A percentile compares a stretch with the other conserved stretches of the same genome.
Evolutionary conservation across 1,284 basidiomycete genomes (phyloP).

Genomic region (Fomitopsis palustris): DNA sequence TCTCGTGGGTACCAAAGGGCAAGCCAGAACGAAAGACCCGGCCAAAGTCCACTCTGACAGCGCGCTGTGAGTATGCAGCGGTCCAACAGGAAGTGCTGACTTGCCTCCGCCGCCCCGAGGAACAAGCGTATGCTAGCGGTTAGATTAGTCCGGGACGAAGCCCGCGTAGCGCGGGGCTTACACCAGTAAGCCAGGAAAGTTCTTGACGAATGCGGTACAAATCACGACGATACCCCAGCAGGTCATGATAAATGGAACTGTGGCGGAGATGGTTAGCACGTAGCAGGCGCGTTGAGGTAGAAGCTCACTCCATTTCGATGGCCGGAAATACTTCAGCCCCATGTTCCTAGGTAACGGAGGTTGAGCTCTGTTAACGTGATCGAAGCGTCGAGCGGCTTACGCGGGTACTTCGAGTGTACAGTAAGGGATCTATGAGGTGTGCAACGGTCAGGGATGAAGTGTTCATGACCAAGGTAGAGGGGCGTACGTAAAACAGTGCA

Average conservation of each 20-base stretch:
- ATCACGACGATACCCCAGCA: constrained; percentile 12
- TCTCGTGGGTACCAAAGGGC: constrained; percentile 2
- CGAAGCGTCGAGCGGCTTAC: not conserved
- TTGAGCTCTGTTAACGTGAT: not conserved
- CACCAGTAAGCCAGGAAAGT: constrained; percentile 10
- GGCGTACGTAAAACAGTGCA: constrained; percentile 13
- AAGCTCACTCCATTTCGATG: constrained; percentile 13
- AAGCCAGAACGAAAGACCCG: not conserved
- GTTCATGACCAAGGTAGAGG: too few relatives aligned
- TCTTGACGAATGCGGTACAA: constrained; percentile 15
- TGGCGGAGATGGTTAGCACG: not conserved
- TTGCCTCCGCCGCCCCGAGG: not conserved
- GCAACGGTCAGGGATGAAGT: too few relatives aligned
- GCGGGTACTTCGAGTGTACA: constrained; percentile 14
- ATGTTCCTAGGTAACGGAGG: constrained; percentile 9
- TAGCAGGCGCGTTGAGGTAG: not conserved
- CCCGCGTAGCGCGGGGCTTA: not conserved
- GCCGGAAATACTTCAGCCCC: constrained; percentile 9
- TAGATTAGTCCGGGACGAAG: not conserved
- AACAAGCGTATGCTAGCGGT: not conserved
- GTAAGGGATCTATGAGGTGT: constrained; percentile 10
- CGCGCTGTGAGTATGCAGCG: not conserved
- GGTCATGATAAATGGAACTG: constrained; percentile 15
- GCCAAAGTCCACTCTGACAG: not conserved
- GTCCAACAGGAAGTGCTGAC: not conserved